Evolutionary conservation across 495 filamentous ascomycete genomes (phyloP).

Genomic region (Hypoxylon intermedium): DNA sequence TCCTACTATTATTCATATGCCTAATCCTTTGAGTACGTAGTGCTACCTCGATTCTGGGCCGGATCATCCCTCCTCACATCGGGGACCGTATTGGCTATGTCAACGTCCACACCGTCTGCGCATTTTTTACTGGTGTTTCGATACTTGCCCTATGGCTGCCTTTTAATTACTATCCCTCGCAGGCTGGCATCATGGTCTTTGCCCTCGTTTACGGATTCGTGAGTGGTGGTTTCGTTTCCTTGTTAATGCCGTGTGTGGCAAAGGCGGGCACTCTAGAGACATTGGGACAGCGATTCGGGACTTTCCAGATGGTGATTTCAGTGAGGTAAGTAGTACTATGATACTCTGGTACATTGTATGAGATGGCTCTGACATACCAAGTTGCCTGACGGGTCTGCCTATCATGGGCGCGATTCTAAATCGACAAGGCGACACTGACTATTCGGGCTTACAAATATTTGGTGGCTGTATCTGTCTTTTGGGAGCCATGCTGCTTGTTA

Average conservation of each 20-base stretch:
- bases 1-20: background rate
- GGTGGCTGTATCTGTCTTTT: background rate
- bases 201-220: constrained; percentile 46
- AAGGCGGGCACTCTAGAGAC: constrained; percentile 37
- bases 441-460: constrained; percentile 16
- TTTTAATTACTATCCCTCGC: constrained; percentile 10
- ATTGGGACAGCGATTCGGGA: constrained; percentile 41
- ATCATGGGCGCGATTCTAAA: constrained; percentile 44
- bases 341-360: no score
- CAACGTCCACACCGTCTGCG: constrained; percentile 24
- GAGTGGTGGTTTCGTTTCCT: constrained; percentile 46
- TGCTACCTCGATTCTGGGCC: constrained; percentile 32
- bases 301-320: constrained; percentile 42
- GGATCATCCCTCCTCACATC: constrained; percentile 35
- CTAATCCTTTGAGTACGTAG: no score
- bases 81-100: constrained; percentile 31
- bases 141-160: constrained; percentile 47
- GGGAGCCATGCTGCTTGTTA: background rate
- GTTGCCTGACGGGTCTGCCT: constrained; percentile 43
- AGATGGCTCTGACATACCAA: constrained; percentile 14
- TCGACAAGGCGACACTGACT: constrained; percentile 6
- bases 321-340: constrained; percentile 30
- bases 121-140: constrained; percentile 39
- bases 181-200: constrained; percentile 46
- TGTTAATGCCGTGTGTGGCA: constrained; percentile 48